Percentiles rank a stretch among this genome's conserved stretches.
These are phyloP conservation scores for Boletus pseudopeckii DNA, from an alignment of 768 basidiomycete genomes.

Conservation along the genomic window DNA sequence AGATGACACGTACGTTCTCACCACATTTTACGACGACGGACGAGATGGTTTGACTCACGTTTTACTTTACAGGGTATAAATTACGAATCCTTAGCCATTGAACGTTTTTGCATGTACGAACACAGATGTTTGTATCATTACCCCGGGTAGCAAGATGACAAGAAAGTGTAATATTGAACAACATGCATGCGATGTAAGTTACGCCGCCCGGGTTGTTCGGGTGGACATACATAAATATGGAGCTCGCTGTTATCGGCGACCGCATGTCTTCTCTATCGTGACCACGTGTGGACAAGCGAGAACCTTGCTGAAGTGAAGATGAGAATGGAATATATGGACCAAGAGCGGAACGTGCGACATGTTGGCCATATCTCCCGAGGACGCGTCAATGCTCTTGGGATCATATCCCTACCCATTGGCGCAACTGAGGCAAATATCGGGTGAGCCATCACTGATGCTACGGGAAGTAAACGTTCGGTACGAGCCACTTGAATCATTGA, in stretches of 20 bases:
- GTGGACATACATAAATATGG: neutral
- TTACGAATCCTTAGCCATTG: slow-evolving; percentile 1
- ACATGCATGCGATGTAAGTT: neutral
- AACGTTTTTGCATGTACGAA: slow-evolving; percentile 21
- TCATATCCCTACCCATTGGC: neutral
- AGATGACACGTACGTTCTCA: slow-evolving; percentile 60
- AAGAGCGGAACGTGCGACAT: neutral
- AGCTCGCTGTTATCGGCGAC: neutral
- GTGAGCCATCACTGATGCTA: no score
- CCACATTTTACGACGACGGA: neutral
- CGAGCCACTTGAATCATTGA: no score
- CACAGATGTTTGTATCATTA: slow-evolving; percentile 21
- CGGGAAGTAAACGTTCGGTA: no score
- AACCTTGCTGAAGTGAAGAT: neutral
- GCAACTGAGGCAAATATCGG: no score
- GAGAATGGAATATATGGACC: neutral
- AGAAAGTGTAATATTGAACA: neutral
- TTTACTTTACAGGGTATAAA: slow-evolving; percentile 36
- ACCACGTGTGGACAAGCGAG: neutral
- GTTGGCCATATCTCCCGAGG: neutral
- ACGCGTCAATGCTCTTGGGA: neutral
- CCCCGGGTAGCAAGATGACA: slow-evolving; percentile 3
- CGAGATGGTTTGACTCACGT: neutral
- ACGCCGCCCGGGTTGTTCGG: neutral
- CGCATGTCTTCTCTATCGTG: neutral